These are phyloP conservation scores for Crithidia thermophila DNA, from an alignment of 208 protist species.

Conservation along the genomic window DNA sequence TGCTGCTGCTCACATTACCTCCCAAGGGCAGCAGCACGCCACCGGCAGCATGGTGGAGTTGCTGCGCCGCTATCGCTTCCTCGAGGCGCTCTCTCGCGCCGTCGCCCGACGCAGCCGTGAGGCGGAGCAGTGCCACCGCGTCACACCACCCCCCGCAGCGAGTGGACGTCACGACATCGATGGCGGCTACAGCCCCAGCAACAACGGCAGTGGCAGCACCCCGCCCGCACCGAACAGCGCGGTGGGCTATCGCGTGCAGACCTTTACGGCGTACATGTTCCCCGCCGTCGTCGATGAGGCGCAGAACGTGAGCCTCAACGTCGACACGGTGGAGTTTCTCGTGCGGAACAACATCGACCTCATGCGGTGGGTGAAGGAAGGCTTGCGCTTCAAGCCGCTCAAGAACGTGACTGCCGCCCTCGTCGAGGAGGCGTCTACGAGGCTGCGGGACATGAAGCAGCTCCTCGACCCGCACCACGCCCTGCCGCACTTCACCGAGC, in stretches of 20 bases:
- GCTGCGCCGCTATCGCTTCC: conserved; percentile 18
- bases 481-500: conserved; percentile 15
- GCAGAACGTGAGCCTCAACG: conserved; percentile 39
- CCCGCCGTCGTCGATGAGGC: conserved; percentile 20
- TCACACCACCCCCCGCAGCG: neutral
- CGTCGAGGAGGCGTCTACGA: neutral
- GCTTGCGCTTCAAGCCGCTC: conserved; percentile 49
- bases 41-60: conserved; percentile 8
- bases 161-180: neutral
- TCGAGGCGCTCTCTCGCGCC: conserved; percentile 13
- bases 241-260: conserved; percentile 31
- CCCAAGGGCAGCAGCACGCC: too few relatives aligned
- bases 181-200: neutral
- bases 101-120: neutral
- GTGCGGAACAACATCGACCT: conserved; percentile 70
- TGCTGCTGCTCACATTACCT: too few relatives aligned
- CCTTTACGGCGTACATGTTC: conserved; percentile 64
- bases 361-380: conserved; percentile 53
- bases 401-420: conserved; percentile 24
- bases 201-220: neutral
- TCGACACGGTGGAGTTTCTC: conserved; percentile 59
- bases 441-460: neutral
- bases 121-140: neutral
- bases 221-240: too few relatives aligned
- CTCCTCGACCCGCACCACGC: conserved; percentile 11